Conservation (phyloP, 2,329 filamentous ascomycete species). For the Exophiala sp. region DNA sequence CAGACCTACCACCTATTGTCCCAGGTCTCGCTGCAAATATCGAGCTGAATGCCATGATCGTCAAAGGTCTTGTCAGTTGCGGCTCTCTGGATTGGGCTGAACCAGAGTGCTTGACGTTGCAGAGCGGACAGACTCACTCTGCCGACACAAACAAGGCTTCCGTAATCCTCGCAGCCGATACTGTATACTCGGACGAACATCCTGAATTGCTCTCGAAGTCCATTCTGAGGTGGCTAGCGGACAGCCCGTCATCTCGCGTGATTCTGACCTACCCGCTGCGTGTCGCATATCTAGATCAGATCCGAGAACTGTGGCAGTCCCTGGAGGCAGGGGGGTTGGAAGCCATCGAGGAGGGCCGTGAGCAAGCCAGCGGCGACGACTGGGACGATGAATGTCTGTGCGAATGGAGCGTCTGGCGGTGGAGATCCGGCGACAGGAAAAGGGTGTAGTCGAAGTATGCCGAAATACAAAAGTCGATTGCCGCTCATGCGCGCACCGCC, state of each 20-base stretch:
- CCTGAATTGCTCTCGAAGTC: conserved; percentile 36
- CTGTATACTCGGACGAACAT: conserved; percentile 40
- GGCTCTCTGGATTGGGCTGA: conserved; percentile 40
- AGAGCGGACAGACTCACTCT: conserved; percentile 8
- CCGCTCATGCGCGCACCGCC: too few relatives aligned
- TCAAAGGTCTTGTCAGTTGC: conserved; percentile 69
- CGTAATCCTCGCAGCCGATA: conserved; percentile 41
- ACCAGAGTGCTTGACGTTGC: conserved; percentile 28
- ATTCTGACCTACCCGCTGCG: conserved; percentile 39
- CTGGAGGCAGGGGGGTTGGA: conserved; percentile 37
- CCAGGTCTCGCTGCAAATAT: conserved; percentile 71
- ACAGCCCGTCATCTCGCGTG: conserved; percentile 30
- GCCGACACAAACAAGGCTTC: conserved; percentile 30
- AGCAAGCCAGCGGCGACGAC: conserved; percentile 43
- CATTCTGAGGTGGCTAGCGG: conserved; percentile 35
- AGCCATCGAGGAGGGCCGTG: conserved; percentile 40
- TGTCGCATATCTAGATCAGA: conserved; percentile 40
- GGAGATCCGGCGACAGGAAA: conserved; percentile 29
- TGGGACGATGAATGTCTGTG: conserved; percentile 44
- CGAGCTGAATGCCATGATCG: conserved; percentile 56
- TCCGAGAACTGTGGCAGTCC: conserved; percentile 38
- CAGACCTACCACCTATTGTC: conserved; percentile 77
- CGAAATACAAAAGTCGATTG: too few relatives aligned
- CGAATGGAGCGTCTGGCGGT: conserved; percentile 46
- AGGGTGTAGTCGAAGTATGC: not conserved